Base-by-base conservation (phyloP, 1,284 basidiomycete genomes). In the Fomitiporia mediterranea region DNA sequence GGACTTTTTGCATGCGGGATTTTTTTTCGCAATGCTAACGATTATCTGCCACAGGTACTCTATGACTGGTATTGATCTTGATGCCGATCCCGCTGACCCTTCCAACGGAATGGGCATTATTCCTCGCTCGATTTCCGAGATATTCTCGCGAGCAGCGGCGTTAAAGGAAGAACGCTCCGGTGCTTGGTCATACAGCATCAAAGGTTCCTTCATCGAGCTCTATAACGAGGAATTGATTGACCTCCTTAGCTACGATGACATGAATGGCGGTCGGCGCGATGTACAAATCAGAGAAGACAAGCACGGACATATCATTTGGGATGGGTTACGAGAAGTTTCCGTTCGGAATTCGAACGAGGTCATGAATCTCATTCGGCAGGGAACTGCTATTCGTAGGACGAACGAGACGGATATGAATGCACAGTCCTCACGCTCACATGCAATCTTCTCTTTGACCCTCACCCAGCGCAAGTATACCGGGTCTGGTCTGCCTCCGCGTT, bases 381-480 rank as follows among this genome's bases (percentile, higher is more conserved):
- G 96, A 30, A 91, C 92, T 17, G 80, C 89, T 11, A 87, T 96
- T 50, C 84, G 96, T 48, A 84, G 95, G 54, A 99, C 97, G 4
- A 95, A 96, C 64, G 93, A 97, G 70, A 99, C 96, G 38, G 93
- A 95, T 67, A 98, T 99, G 96, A 99, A 99, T 68, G 91, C 94
- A 3, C 94, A 98, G 68, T 96, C 92, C 0, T 98, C 95, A 43
- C 90, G 96, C 61, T 97, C 94, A 23, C 96, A 99, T 79, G 96
- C 97, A 56, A 98, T 99, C 72, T 99, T 99, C 72, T 97, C 95
- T 43, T 78, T 99, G 56, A 98, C 92, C 4, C 77, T 99, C 50
- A 91, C 84, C 0, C 96, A 97, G 74, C 89, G 86, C 75, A 90
- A 88, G 68, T 89, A 74, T 65, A 78, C 77, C 27, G 89, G 89